Evolutionary conservation across 164 flowering plant genomes (phyloP), one percentile per base, ranked within the genome.

Genomic region (Taxillus chinensis): DNA sequence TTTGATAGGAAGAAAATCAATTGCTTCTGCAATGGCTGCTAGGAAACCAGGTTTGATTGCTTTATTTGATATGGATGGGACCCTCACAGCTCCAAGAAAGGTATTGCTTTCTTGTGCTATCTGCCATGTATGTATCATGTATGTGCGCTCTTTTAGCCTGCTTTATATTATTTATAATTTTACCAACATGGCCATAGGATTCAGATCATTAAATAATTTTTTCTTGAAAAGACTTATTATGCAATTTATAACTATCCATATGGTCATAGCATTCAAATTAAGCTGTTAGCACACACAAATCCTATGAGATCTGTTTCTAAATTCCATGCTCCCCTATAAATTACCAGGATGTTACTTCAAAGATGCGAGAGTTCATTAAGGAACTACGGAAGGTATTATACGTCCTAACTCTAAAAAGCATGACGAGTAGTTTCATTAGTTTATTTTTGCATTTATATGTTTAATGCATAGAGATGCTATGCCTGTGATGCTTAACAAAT

Each of bases 1-100:
- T 64, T 60, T 62, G 65, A 48, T 73, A 48, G 68, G 60, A 73
- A 73, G 53, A 43, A 40, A 8, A 41, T 16, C 7, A 45, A 37
- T 66, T 12, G 55, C 50, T 39, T 14, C 9, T 68, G 42, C 57
- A 68, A 93, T 93, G 97, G 88, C 85, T 9, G 66, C 45, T 17
- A 81, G 76, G 76, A 87, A 71, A 65, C 79, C 91, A 42, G 92
- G 95, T 62, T 55, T 89, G 41, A 83, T 93, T 75, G 97, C 97
- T 67, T 68, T 93, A 57, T 93, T 93, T 71, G 97, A 93, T 80
- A 97, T 93, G 45, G 99, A 93, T 78, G 99, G 99, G n/a, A 93
- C 99, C 50, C 97, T 91, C 55, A 93, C 99, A 5, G 92, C 92
- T 70, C 97, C 99, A 0, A 78, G 97, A 68, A 89, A 93, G 96